Evolutionary conservation across 306 rosid species (phyloP).

Genomic region (Bauhinia variegata): DNA sequence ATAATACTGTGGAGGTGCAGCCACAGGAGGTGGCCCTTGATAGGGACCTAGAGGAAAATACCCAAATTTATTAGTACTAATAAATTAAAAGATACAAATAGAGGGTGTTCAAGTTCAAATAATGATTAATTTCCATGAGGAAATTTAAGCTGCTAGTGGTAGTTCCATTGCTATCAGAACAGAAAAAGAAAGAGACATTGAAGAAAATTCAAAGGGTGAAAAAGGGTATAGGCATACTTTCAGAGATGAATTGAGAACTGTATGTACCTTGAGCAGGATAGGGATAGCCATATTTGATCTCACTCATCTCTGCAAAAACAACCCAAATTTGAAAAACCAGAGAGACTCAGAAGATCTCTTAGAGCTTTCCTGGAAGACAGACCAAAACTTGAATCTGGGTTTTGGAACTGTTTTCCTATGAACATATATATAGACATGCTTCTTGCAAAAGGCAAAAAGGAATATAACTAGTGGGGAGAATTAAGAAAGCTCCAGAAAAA

Average conservation of each 20-base stretch:
- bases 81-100: neutral
- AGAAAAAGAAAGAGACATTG: no score
- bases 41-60: conserved; percentile 32
- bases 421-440: neutral
- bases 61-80: neutral
- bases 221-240: no score
- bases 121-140: no score
- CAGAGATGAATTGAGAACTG: no score
- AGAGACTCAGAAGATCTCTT: neutral
- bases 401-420: neutral
- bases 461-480: conserved; percentile 14
- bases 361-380: neutral
- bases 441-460: neutral
- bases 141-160: no score
- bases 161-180: no score
- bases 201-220: no score
- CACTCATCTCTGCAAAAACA: conserved; percentile 40
- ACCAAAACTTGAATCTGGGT: neutral
- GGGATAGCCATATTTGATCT: conserved; percentile 46
- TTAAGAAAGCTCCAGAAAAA: neutral
- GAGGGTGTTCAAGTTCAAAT: neutral
- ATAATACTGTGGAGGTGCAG: conserved; percentile 52
- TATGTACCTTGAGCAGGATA: conserved; percentile 48
- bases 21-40: conserved; percentile 48
- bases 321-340: neutral